Evolutionary conservation across 169 alveolate species (phyloP), one percentile per base, ranked within the genome.

Genomic region (Eimeria falciformis): DNA sequence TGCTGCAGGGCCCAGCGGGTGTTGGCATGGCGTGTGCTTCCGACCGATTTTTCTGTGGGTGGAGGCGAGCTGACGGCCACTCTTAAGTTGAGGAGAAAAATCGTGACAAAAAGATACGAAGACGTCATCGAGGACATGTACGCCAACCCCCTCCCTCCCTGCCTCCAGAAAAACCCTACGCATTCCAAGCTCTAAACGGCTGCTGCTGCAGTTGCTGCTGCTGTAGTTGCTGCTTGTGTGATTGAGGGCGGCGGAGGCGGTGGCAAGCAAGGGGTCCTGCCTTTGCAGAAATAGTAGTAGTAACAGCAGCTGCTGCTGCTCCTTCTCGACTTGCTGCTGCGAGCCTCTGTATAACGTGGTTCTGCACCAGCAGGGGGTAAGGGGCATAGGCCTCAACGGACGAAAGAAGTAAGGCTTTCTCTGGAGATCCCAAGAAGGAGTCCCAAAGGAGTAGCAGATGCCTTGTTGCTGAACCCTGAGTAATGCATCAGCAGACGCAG

Each of bases 11-110:
- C 98, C 12, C 94, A 96, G 86, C 81, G 88, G 1, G 88, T 97
- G 43, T 87, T 94, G 85, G 95, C 95, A 62, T 97, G 93, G 94
- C 92, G 91, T 7, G 46, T 96, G 23, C 40, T 97, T 25, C 94
- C 92, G 37, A 78, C 84, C 6, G 98, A 97, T 85, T 97, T 97
- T 83, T 81, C 96, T 9, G 65, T 94, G 33, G 95, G 92, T 23
- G 95, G 95, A 12, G 98, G 98, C 23, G 98, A 97, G 68, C 82
- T 96, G 55, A 96, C 98, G 43, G 97, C 97, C 33, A 96, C 98
- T 46, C 27, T 95, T 73, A 96, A 96, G 88, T 84, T 96, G 37
- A 95, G 96, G 84, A 94, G 98, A 81, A 92, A 92, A 55, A 93
- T 95, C 11, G 97, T 95, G 23, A 91, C 83, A 5, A 50, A 95